These are phyloP conservation scores for Phytophthora foliorum DNA, from an alignment of 352 stramenopile species.

Conservation along the genomic window DNA sequence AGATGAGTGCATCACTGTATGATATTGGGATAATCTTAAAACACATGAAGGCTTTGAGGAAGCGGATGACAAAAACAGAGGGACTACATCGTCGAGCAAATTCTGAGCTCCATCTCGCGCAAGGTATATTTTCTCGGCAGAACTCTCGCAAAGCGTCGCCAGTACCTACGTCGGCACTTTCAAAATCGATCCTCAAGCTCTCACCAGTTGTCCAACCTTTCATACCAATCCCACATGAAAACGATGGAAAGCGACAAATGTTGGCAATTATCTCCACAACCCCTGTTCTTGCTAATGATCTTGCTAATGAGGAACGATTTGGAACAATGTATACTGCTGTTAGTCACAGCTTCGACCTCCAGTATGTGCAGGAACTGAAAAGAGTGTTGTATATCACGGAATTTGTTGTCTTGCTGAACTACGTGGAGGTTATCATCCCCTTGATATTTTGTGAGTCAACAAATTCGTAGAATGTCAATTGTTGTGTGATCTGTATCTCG, in stretches of 20 bases:
- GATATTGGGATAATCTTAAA: conserved; percentile 16
- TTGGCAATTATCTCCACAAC: too few species aligned
- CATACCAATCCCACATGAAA: too few species aligned
- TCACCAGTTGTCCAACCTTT: conserved; percentile 7
- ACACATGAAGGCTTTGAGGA: conserved; percentile 7
- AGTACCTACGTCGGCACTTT: neutral
- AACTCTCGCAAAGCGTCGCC: neutral
- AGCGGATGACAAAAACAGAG: conserved; percentile 1
- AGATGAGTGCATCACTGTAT: conserved; percentile 22
- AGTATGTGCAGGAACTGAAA: conserved; percentile 18
- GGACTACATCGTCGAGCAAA: neutral
- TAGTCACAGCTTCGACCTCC: conserved; percentile 1
- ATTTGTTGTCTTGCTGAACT: conserved; percentile 31
- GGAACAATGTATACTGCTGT: neutral
- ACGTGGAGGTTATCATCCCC: conserved; percentile 32
- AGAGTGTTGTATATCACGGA: conserved; percentile 28
- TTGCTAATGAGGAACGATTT: neutral
- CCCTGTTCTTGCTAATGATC: neutral
- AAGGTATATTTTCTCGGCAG: conserved; percentile 15
- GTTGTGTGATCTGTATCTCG: neutral
- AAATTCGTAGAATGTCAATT: neutral
- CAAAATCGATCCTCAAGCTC: neutral
- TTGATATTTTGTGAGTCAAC: conserved; percentile 31
- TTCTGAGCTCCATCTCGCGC: conserved; percentile 18
- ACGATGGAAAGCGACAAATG: too few species aligned